phyloP scores from a whole-genome alignment of 176 grass and related monocot species.

The Eragrostis nindensis region DNA sequence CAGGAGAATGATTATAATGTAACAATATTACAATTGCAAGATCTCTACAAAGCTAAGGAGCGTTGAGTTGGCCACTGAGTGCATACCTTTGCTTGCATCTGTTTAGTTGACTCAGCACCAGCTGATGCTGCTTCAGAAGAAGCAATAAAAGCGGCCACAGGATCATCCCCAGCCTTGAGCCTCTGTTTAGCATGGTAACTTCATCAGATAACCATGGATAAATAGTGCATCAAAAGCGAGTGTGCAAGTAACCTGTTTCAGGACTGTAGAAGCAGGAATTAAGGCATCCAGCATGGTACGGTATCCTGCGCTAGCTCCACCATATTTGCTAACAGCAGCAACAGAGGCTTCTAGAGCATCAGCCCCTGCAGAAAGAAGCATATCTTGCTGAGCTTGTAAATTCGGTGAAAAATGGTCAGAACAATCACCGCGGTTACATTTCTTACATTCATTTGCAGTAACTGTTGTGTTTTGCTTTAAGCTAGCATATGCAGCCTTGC shows the following conservation, averaged over 20 bases:
- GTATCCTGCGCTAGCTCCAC: slow-evolving; percentile 83
- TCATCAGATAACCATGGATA: slow-evolving; percentile 27
- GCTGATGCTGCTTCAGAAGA: slow-evolving; percentile 87
- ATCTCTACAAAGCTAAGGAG: background rate
- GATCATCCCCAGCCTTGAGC: slow-evolving; percentile 84
- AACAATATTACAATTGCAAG: background rate
- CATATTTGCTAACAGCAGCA: slow-evolving; percentile 95
- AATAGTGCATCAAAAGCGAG: slow-evolving; percentile 14
- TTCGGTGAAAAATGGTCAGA: slow-evolving; percentile 9
- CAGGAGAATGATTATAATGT: background rate
- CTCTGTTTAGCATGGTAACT: slow-evolving; percentile 55
- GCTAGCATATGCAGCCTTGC: slow-evolving; percentile 95
- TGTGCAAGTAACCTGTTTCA: slow-evolving; percentile 64
- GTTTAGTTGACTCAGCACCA: slow-evolving; percentile 93
- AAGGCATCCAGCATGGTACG: slow-evolving; percentile 99
- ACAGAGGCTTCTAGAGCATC: slow-evolving; percentile 82
- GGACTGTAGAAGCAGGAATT: slow-evolving; percentile 78
- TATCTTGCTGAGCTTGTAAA: slow-evolving; percentile 14
- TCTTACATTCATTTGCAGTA: slow-evolving; percentile 84
- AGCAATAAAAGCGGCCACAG: slow-evolving; percentile 67
- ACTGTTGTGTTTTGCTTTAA: slow-evolving; percentile 72
- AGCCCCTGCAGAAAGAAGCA: slow-evolving; percentile 60
- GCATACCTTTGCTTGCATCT: slow-evolving; percentile 91
- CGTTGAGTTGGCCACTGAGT: background rate
- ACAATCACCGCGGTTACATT: slow-evolving; percentile 6